Evolutionary conservation across 1,284 basidiomycete genomes (phyloP), one percentile per base, ranked within the genome.

Genomic region (Anthracocystis setariae): DNA sequence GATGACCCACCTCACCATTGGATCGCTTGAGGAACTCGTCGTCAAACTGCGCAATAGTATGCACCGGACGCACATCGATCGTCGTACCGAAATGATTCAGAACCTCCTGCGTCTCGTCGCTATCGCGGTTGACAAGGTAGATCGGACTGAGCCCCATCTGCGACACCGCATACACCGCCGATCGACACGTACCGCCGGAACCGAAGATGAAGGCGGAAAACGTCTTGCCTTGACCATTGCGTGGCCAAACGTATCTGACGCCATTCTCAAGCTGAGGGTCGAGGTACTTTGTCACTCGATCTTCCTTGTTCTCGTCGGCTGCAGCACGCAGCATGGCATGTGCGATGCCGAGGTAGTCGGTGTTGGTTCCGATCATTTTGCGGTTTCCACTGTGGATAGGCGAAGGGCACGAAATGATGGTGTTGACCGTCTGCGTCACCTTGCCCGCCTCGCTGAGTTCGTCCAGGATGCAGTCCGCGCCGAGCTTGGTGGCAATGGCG

Each of bases 171-270:
- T 70, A 76, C n/a, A 74, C 71, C 8, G 74, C 66, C 3, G 71
- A 74, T 8, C 74, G 47, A 38, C 72, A 74, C 8, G 74, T 76
- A 7, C 73, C 74, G 0, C 74, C 74, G 2, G 73, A 71, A n/a
- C 74, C 74, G 52, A 75, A 73, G 55, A 76, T 74, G 43, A 76
- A 73, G 0, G 74, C 71, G 24, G 72, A 59, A 44, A 74, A 70
- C 5, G 54, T 37, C 48, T 64, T 61, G n/a, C 55, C 60, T 0
- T 57, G n/a, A 2, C 39, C n/a, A 40, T 71, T 63, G 17, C 42
- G 32, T 3, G 66, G 60, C 24, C 58, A 62, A 20, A 67, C 64
- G 40, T 57, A 64, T 10, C 54, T 40, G 4, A 60, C 56, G 15
- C 24, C n/a, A 44, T 38, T 46, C 20, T 1, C 45, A 8, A 61